These are phyloP conservation scores for Trichomonascaceae sp. DNA, from an alignment of 1,139 yeast species.

Conservation along the genomic window DNA sequence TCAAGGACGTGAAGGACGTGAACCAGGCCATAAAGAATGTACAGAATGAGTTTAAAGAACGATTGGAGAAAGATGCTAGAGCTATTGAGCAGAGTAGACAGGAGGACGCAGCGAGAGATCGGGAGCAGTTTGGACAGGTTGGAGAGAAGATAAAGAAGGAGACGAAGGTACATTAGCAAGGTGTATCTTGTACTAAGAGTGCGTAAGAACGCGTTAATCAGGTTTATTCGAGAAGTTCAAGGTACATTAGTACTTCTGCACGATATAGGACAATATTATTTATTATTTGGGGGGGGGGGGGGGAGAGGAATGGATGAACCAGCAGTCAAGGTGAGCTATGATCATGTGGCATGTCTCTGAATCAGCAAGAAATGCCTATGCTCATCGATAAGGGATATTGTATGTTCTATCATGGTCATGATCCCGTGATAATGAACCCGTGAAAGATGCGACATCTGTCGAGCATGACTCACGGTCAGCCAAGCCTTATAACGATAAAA, in stretches of 20 bases:
- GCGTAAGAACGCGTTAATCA: too few species aligned
- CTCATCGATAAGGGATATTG: too few species aligned
- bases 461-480: too few species aligned
- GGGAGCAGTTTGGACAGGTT: not conserved
- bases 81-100: slow-evolving; percentile 47
- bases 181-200: not conserved
- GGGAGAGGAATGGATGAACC: too few species aligned
- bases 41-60: slow-evolving; percentile 48
- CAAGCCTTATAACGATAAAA: too few species aligned
- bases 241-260: not conserved
- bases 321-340: too few species aligned
- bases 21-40: slow-evolving; percentile 36
- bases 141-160: slow-evolving; percentile 3
- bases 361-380: too few species aligned
- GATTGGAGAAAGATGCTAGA: slow-evolving; percentile 46
- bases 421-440: too few species aligned
- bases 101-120: slow-evolving; percentile 40
- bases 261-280: not conserved
- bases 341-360: too few species aligned
- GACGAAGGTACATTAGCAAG: not conserved
- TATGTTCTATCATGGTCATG: too few species aligned
- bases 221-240: not conserved
- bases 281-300: not conserved
- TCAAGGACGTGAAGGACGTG: slow-evolving; percentile 22
- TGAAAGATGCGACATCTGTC: too few species aligned